phyloP scores from a whole-genome alignment of 2,329 filamentous ascomycete species.

The Neonectria faginata region DNA sequence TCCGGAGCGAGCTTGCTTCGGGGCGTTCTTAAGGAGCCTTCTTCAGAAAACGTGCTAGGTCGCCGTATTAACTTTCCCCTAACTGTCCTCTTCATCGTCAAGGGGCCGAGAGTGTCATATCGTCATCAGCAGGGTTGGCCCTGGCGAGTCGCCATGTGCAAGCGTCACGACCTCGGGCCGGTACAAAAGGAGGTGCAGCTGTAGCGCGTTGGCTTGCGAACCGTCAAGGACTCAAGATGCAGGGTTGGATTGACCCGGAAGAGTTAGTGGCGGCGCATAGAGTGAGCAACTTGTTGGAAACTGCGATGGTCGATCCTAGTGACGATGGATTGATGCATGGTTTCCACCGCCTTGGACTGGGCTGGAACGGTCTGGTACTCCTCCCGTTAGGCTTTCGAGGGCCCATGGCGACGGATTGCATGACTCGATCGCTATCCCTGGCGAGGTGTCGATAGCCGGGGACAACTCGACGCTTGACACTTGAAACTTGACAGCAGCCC shows the following conservation, averaged over 20 bases:
- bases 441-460: constrained; percentile 6
- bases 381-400: neutral
- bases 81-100: neutral
- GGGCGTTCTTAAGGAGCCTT: constrained; percentile 5
- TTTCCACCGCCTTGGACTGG: neutral
- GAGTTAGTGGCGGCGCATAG: constrained; percentile 9
- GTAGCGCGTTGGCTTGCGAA: constrained; percentile 34
- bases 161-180: constrained; percentile 32
- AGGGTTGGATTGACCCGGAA: constrained; percentile 24
- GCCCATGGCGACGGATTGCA: neutral
- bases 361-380: neutral
- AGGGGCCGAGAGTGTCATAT: constrained; percentile 18
- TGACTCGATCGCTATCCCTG: constrained; percentile 1
- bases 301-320: neutral
- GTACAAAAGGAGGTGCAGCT: constrained; percentile 36
- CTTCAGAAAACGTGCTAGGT: neutral
- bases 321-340: neutral
- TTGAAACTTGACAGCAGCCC: neutral
- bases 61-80: neutral
- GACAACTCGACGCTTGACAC: neutral
- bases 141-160: constrained; percentile 28
- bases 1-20: constrained; percentile 4
- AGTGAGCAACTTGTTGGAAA: constrained; percentile 1
- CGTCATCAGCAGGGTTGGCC: constrained; percentile 29
- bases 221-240: constrained; percentile 21